Percentiles rank a stretch among this genome's conserved stretches.
phyloP scores from a whole-genome alignment of 768 basidiomycete species.

The Lepiota subincarnata region DNA sequence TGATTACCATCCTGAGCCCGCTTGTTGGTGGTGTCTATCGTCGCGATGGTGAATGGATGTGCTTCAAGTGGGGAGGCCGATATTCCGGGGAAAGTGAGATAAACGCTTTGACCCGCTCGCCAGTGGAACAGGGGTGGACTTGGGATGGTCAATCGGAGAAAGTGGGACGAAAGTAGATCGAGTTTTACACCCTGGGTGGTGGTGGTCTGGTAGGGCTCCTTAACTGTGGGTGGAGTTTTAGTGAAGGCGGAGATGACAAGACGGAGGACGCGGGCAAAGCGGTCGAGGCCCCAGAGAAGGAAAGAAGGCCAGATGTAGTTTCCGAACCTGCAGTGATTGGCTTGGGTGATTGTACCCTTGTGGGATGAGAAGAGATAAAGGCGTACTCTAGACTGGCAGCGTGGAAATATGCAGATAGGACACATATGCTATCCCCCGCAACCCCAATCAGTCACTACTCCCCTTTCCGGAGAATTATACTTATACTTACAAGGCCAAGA shows the following conservation, averaged over 20 bases:
- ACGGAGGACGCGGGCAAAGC: slow-evolving; percentile 43
- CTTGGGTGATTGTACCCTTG: not conserved
- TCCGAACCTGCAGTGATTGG: slow-evolving; percentile 21
- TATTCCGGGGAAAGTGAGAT: slow-evolving; percentile 44
- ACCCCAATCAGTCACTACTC: not conserved
- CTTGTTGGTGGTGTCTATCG: slow-evolving; percentile 27
- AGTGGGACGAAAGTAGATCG: slow-evolving; percentile 39
- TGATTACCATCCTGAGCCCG: slow-evolving; percentile 9
- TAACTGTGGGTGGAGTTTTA: slow-evolving; percentile 26
- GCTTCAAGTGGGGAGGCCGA: slow-evolving; percentile 44
- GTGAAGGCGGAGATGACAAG: slow-evolving; percentile 39
- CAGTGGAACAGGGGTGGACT: slow-evolving; percentile 39
- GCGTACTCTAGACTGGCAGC: slow-evolving; percentile 26
- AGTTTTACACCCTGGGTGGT: slow-evolving; percentile 21
- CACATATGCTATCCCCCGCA: slow-evolving; percentile 24
- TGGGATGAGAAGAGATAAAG: not conserved
- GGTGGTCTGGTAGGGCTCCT: not conserved
- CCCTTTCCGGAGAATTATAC: not conserved
- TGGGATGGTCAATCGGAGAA: slow-evolving; percentile 42
- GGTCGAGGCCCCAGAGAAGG: slow-evolving; percentile 53
- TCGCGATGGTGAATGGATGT: slow-evolving; percentile 62
- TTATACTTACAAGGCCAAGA: slow-evolving; percentile 31
- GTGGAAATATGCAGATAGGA: slow-evolving; percentile 41
- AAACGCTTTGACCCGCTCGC: slow-evolving; percentile 52
- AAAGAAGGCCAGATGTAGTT: slow-evolving; percentile 45